These are phyloP conservation scores for Hanseniaspora meyeri DNA, from an alignment of 805 yeast species.

Conservation along the genomic window DNA sequence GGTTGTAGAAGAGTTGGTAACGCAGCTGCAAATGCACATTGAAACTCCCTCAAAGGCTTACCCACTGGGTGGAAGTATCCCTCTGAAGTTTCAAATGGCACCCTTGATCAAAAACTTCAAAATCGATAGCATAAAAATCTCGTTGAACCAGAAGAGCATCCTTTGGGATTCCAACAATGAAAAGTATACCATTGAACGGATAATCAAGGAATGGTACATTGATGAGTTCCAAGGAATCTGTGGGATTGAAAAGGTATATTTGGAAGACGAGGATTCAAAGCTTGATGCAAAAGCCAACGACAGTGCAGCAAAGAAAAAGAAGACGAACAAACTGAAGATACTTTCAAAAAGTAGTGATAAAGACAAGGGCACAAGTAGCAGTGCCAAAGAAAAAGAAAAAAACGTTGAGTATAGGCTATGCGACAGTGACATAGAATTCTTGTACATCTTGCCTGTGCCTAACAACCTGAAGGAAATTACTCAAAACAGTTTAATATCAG, in stretches of 20 bases:
- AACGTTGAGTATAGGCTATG: background rate
- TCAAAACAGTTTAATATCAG: constrained; percentile 65
- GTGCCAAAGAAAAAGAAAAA: background rate
- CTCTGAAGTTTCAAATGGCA: constrained; percentile 5
- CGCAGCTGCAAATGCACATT: constrained; percentile 4
- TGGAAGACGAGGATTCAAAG: background rate
- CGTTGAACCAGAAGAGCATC: background rate
- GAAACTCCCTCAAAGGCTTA: constrained; percentile 10
- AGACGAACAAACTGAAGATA: background rate
- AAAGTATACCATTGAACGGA: background rate
- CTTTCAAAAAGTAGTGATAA: background rate
- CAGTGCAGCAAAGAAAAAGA: background rate
- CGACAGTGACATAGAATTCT: constrained; percentile 32
- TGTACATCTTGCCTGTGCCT: constrained; percentile 45
- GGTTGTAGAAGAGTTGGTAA: background rate
- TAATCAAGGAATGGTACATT: background rate
- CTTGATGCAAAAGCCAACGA: background rate
- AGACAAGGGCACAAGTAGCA: background rate
- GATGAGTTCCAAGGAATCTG: background rate
- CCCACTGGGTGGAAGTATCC: constrained; percentile 8
- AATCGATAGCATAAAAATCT: background rate
- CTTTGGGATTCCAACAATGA: constrained; percentile 10
- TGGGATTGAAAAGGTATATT: constrained; percentile 1
- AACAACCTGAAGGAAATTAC: constrained; percentile 57
- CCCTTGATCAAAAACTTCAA: constrained; percentile 9